Percentiles rank a stretch among this genome's conserved stretches.
Evolutionary conservation across 2,329 filamentous ascomycete species (phyloP).

Genomic region (Nannizziopsis arthrosporioides): DNA sequence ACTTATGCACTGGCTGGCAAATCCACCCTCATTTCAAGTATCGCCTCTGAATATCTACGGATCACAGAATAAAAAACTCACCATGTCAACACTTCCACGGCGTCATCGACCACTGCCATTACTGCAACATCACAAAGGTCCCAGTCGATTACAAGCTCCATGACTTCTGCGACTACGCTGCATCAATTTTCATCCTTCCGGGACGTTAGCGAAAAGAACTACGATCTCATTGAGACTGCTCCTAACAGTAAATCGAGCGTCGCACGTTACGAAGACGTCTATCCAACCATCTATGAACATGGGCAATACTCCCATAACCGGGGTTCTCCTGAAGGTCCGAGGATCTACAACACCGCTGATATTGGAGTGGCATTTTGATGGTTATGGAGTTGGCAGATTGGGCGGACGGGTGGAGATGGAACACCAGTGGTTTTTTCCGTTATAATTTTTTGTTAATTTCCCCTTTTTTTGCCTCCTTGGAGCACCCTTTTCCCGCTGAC

Average conservation of each 20-base stretch:
- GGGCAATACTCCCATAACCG: constrained; percentile 14
- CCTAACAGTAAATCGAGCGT: constrained; percentile 6
- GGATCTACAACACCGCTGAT: constrained; percentile 11
- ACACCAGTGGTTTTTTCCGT: no score
- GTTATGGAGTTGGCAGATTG: background rate
- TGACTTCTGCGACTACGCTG: constrained; percentile 16
- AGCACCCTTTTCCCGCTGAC: no score
- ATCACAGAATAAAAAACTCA: constrained; percentile 15
- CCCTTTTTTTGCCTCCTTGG: no score
- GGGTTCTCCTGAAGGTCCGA: background rate
- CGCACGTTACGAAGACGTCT: constrained; percentile 13
- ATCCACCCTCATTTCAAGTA: background rate
- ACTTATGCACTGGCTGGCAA: constrained; percentile 2
- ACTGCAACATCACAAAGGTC: constrained; percentile 17
- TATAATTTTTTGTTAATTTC: no score
- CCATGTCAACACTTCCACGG: constrained; percentile 28
- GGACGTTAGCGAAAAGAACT: constrained; percentile 16
- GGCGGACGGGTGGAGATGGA: background rate
- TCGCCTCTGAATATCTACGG: background rate
- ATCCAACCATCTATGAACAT: constrained; percentile 21
- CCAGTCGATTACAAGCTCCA: constrained; percentile 23
- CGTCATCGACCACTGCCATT: constrained; percentile 22
- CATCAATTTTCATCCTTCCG: constrained; percentile 13
- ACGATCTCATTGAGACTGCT: constrained; percentile 14
- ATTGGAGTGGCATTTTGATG: constrained; percentile 26